Base-by-base conservation (phyloP, 768 basidiomycete genomes). In the Lactarius pseudohatsudake region DNA sequence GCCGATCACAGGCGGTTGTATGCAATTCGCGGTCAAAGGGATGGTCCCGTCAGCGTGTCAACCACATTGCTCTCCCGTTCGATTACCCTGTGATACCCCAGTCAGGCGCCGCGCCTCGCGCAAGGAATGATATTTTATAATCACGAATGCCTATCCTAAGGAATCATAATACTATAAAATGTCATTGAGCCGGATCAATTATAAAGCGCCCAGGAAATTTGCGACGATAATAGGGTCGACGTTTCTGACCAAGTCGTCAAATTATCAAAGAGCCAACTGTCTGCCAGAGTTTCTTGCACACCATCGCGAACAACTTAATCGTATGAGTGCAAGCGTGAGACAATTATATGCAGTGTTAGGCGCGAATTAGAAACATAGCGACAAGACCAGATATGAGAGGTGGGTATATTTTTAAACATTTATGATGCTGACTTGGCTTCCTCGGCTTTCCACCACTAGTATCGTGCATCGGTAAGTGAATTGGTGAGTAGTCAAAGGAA, bases 361-460 rank as follows among this genome's bases (percentile, higher is more conserved):
- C 4, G 4, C 26, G 43, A 32, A 18, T 34, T 18, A 50, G 26
- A 43, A 40, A 50, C 28, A 57, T 34, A 16, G 9, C 5, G 32
- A 38, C 13, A 41, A 36, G 30, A 45, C 43, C n/a, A 20, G 41
- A n/a, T 41, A 50, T 54, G 38, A n/a, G 8, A 60, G 41, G 50
- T 47, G 32, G 45, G 43, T 59, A 40, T 36, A 65, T 28, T 13
- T 20, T 30, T 11, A 13, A 38, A 50, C 30, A 34, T 59, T 67
- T 58, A 67, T 59, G 61, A 57, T 53, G 65, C 40, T 4, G 66
- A 38, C 62, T 67, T 69, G 32, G 68, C 66, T 50, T 71, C 64
- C 40, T 72, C 66, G 16, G 65, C 63, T 55, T 71, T 68, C 61
- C 69, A 65, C 71, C 71, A 72, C 71, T 72, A 41, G 30, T 26